phyloP scores from a whole-genome alignment of 2,329 filamentous ascomycete genomes.

The Neofusicoccum kwambonambiense region DNA sequence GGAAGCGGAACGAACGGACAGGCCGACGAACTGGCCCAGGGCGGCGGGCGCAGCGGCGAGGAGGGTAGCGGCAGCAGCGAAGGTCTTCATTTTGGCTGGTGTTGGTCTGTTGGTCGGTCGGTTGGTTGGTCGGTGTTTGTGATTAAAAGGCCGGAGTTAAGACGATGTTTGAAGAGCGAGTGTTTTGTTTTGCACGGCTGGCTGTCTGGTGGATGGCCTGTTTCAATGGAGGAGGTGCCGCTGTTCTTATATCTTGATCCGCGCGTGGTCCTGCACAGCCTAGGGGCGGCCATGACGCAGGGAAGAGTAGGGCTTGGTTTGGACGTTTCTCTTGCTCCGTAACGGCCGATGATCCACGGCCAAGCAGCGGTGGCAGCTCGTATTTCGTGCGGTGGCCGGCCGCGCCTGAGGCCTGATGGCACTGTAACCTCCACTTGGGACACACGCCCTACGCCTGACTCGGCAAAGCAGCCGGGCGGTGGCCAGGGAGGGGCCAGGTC shows the following conservation, averaged over 20 bases:
- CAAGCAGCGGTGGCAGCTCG: slow-evolving; percentile 10
- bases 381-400: slow-evolving; percentile 5
- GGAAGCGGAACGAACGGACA: slow-evolving; percentile 46
- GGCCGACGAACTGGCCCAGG: slow-evolving; percentile 40
- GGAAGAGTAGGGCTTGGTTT: neutral
- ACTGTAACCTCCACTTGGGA: slow-evolving; percentile 6
- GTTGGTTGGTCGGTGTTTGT: neutral
- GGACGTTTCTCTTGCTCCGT: neutral
- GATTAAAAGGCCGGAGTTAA: neutral
- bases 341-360: neutral
- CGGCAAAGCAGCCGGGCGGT: slow-evolving; percentile 8
- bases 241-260: slow-evolving; percentile 1
- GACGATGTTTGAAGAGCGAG: neutral
- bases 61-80: slow-evolving; percentile 29
- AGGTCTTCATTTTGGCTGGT: slow-evolving; percentile 33
- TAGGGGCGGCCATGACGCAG: slow-evolving; percentile 5
- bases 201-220: neutral
- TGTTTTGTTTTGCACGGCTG: neutral
- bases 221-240: neutral
- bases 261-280: neutral
- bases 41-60: slow-evolving; percentile 24
- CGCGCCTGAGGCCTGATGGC: slow-evolving; percentile 6
- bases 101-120: neutral
- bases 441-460: neutral
- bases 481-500: neutral